Conservation (phyloP, 2,329 filamentous ascomycete species). For the Penicillium griseofulvum region DNA sequence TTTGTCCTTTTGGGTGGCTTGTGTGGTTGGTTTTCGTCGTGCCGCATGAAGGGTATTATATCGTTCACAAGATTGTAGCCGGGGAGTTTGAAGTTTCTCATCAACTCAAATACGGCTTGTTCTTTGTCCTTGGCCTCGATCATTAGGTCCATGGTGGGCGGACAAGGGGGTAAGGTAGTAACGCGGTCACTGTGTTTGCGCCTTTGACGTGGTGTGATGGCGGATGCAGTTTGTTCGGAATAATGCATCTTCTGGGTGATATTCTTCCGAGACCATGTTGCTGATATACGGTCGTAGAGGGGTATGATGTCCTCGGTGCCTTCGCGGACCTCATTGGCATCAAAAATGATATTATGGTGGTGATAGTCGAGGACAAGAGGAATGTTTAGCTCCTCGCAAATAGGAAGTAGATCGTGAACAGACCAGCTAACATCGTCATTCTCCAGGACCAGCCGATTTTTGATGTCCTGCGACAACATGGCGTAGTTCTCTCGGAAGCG, state of each 20-base stretch:
- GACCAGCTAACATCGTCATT: constrained; percentile 93
- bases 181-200: constrained; percentile 84
- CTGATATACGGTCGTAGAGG: constrained; percentile 72
- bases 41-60: constrained; percentile 71
- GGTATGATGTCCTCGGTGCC: constrained; percentile 77
- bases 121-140: constrained; percentile 99
- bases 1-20: constrained; percentile 51
- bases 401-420: constrained; percentile 84
- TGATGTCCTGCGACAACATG: constrained; percentile 65
- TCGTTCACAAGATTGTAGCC: constrained; percentile 74
- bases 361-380: constrained; percentile 90
- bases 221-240: constrained; percentile 73
- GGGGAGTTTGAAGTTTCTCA: constrained; percentile 81
- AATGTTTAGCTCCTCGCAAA: constrained; percentile 93
- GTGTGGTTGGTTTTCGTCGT: constrained; percentile 67
- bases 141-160: constrained; percentile 89
- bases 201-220: constrained; percentile 72
- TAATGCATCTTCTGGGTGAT: constrained; percentile 98
- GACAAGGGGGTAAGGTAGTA: constrained; percentile 75
- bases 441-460: constrained; percentile 79
- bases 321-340: constrained; percentile 69
- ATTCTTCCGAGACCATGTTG: constrained; percentile 78
- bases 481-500: constrained; percentile 76
- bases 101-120: constrained; percentile 90
- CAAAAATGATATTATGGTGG: constrained; percentile 93